Evolutionary conservation across 83 land plant genomes (phyloP), one percentile per base, ranked within the genome.

Genomic region (Picea engelmannii): DNA sequence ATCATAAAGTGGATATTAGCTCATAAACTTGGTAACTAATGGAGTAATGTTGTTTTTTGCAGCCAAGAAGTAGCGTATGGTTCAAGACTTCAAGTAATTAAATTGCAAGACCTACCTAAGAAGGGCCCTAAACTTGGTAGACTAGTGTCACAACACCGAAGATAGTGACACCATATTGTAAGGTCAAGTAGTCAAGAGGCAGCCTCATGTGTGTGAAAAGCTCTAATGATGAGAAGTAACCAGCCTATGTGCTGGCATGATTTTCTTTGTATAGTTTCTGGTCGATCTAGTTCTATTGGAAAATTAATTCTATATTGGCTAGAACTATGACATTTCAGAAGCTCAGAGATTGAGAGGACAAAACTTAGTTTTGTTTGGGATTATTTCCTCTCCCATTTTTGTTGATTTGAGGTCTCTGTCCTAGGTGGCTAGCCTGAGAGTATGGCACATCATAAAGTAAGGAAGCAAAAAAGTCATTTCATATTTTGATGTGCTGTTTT

Each of bases 81-180:
- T n/a, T n/a, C n/a, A n/a, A n/a, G n/a, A n/a, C n/a, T 94, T 61
- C 96, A 94, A 80, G 94, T 94, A 9, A 85, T 94, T 92, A 94
- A 90, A n/a, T 80, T 87, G 77, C 81, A 82, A 49, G 88, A 90
- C 78, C 83, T 89, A 24, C 95, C 95, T 1, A 93, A 87, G 83
- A 89, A 86, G 35, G 84, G 83, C 2, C 63, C 80, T 75, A 82
- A 84, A 62, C 78, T 71, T 62, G 55, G 80, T 40, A 89, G 75
- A 35, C 82, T 80, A 35, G 87, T 83, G 10, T 58, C 21, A 16
- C 81, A 78, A 76, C 69, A 78, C 35, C 83, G 94, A 70, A 83
- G 87, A 5, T 87, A 87, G 75, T 49, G 67, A 20, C 15, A 27
- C 42, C 23, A 25, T 60, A 21, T 8, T 47, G 59, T 55, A 11